Evolutionary conservation across 106 monocot species (phyloP), one percentile per base, ranked within the genome.

Genomic region (Phalaenopsis equestris): DNA sequence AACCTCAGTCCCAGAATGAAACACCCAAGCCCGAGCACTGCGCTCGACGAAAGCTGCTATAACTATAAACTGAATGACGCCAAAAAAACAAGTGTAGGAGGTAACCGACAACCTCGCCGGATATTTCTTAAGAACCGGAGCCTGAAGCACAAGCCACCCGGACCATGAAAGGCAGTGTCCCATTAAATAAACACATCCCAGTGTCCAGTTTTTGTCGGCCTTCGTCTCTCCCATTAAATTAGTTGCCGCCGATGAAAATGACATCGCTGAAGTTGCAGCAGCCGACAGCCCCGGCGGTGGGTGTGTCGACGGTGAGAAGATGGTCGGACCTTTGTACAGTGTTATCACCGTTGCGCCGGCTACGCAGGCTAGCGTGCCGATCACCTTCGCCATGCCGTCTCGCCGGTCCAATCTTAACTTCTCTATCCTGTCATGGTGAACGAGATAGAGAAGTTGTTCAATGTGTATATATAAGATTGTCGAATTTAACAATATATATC

Each of bases 71-170:
- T 97, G 96, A 73, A 97, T 81, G 78, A 97, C 92, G 2, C 96
- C 96, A 80, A 97, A 97, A 88, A 97, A 97, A 79, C 96, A 97
- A 15, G 96, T 97, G 90, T 94, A 94, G 55, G 96, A 94, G 0
- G 96, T 97, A 38, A 97, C 91, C 0, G 96, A 97, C 6, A 97
- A 86, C 80, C 96, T 82, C n/a, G 96, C 96, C 52, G 96, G 96
- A 82, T 97, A 97, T 79, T 90, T 97, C 86, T 94, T 94, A 70
- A 97, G 82, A 79, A 97, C 87, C 11, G 96, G 96, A 3, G 90
- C 87, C 85, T 97, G 96, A 21, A 97, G 87, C 24, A 97, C 96
- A 15, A 97, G 86, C 96, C 96, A 97, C 11, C 92, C 96, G 3
- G 96, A 92, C 96, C 96, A 97, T 14, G 96, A 94, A 23, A 94